These are phyloP conservation scores for Phlyctochytrium planicorne DNA, from an alignment of 192 early-diverging fungal species.

Conservation along the genomic window DNA sequence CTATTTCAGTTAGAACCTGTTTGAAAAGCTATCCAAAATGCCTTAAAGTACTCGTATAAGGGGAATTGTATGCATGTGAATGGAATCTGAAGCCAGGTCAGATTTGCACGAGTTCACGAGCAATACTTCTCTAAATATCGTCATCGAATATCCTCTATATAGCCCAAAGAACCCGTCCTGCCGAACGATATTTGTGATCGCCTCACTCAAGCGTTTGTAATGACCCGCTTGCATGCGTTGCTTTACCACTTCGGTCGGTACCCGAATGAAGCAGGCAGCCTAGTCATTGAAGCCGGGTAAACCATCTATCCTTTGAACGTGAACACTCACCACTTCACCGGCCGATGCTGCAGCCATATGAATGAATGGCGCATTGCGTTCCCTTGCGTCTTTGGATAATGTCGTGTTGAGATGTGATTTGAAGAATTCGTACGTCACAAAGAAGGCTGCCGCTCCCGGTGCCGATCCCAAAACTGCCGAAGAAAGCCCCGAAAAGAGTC, in stretches of 20 bases:
- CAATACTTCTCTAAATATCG: constrained; percentile 82
- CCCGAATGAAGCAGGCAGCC: constrained; percentile 87
- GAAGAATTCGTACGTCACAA: constrained; percentile 85
- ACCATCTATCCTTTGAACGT: constrained; percentile 8
- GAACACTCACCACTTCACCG: constrained; percentile 77
- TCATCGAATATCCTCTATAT: constrained; percentile 89
- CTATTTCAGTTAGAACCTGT: constrained; percentile 8
- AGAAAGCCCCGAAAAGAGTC: constrained; percentile 87
- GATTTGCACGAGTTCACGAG: neutral
- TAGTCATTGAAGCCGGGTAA: constrained; percentile 20
- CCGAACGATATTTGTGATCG: constrained; percentile 62
- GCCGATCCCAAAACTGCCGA: constrained; percentile 93
- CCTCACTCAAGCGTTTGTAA: constrained; percentile 35
- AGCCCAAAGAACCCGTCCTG: constrained; percentile 81
- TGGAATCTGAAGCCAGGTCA: constrained; percentile 64
- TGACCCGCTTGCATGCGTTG: constrained; percentile 88
- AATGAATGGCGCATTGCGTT: constrained; percentile 60
- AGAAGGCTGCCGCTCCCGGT: constrained; percentile 78
- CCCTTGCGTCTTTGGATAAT: constrained; percentile 29
- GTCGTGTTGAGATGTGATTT: constrained; percentile 54
- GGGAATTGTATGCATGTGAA: constrained; percentile 98
- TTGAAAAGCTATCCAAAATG: too few relatives aligned
- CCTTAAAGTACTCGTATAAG: constrained; percentile 88
- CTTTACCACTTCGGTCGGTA: constrained; percentile 96
- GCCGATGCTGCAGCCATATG: constrained; percentile 88